These are phyloP conservation scores for Myxozyma sirexii DNA, from an alignment of 805 yeast genomes.

Conservation along the genomic window DNA sequence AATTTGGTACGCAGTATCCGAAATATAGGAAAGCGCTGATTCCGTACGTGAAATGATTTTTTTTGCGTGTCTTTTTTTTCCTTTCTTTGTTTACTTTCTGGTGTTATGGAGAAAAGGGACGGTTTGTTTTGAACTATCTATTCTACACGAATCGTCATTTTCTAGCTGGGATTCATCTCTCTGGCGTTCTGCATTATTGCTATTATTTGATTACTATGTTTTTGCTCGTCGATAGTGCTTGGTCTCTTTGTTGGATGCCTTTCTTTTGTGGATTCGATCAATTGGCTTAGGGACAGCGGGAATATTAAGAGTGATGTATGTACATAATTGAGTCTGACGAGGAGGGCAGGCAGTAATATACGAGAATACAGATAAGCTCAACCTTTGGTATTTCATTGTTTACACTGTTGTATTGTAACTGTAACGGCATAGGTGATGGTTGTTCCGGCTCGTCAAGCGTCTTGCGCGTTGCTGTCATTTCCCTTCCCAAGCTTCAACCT, in stretches of 20 bases:
- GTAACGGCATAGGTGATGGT: too few relatives aligned
- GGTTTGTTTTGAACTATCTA: too few relatives aligned
- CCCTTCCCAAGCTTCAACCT: too few relatives aligned
- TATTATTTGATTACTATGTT: too few relatives aligned
- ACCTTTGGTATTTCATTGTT: too few relatives aligned
- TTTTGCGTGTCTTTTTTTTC: neutral
- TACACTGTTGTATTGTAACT: too few relatives aligned
- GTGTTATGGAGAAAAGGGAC: too few relatives aligned
- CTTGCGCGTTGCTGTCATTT: too few relatives aligned
- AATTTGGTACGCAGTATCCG: slow-evolving; percentile 79
- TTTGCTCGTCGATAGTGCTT: neutral
- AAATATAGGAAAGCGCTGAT: slow-evolving; percentile 74
- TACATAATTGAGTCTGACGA: neutral
- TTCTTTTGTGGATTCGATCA: neutral
- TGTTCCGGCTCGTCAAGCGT: too few relatives aligned
- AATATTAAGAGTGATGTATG: neutral
- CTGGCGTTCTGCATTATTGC: neutral
- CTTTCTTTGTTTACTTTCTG: neutral
- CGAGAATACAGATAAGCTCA: too few relatives aligned
- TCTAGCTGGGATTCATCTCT: neutral
- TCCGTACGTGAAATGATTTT: slow-evolving; percentile 64
- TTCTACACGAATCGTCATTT: neutral
- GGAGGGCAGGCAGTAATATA: too few relatives aligned
- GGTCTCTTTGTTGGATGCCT: neutral
- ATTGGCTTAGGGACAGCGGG: neutral